Evolutionary conservation across 306 rosid genomes (phyloP), one percentile per base, ranked within the genome.

Genomic region (Malus orientalis): DNA sequence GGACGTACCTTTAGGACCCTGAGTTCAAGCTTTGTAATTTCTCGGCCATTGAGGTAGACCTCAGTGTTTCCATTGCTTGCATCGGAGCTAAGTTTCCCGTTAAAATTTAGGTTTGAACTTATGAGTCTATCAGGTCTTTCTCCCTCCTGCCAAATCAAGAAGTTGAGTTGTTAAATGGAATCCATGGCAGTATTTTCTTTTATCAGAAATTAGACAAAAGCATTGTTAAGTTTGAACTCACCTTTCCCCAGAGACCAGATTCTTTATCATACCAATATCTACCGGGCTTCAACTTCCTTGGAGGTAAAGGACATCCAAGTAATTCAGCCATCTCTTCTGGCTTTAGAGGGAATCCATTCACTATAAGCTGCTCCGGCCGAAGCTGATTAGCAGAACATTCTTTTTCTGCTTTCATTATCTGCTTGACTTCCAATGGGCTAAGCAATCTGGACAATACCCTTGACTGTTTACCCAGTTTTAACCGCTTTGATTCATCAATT

Each of bases 181-280:
- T 38, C 54, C 23, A 42, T 73, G 45, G 30, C 40, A 60, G 18
- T 61, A 10, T 38, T n/a, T 60, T 42, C 10, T 25, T 42, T 18
- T 25, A 32, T 30, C 40, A 36, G 38, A 38, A 55, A 60, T 45
- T 63, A 76, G n/a, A 78, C 38, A 71, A 13, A 47, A 75, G 66
- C 78, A 42, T 72, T 71, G 62, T 47, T 42, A 25, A 71, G 42
- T 53, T 68, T 74, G 82, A 57, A 67, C 85, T 83, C 82, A 96
- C 99, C 97, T 92, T 92, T 87, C 99, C 98, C 98, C 98, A 96
- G 40, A 86, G 85, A 76, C 97, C 99, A 30, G 99, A 96, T 83
- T 96, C 99, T 86, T 96, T 96, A 88, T 96, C 99, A 66, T 96
- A 96, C 99, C 98, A 96, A 81, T 96, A 96, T 88, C 90, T 88